phyloP scores from a whole-genome alignment of 2,329 filamentous ascomycete genomes.

The Rutstroemia sp. region DNA sequence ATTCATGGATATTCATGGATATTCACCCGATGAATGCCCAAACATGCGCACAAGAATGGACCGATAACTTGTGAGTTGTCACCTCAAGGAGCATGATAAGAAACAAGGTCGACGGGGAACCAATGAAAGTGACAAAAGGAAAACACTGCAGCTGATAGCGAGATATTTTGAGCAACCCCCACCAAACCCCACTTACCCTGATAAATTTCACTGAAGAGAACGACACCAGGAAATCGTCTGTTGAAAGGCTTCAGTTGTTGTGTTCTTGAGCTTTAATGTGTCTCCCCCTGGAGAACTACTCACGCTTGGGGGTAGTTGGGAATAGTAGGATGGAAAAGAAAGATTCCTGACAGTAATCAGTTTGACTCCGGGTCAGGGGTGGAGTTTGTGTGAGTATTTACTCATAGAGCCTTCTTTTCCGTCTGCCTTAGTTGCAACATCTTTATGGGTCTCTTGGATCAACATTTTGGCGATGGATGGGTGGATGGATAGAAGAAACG shows the following conservation, averaged over 20 bases:
- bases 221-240: conserved; percentile 73
- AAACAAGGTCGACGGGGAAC: not conserved
- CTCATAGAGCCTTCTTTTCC: conserved; percentile 48
- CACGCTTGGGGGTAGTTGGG: conserved; percentile 81
- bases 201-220: conserved; percentile 90
- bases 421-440: conserved; percentile 51
- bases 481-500: not conserved
- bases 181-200: conserved; percentile 54
- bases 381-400: conserved; percentile 23
- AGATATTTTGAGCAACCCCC: not conserved
- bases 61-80: not conserved
- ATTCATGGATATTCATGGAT: no score
- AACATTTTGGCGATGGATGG: conserved; percentile 39
- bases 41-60: not conserved
- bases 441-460: conserved; percentile 49
- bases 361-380: not conserved
- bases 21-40: no score
- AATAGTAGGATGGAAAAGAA: conserved; percentile 79
- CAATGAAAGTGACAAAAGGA: not conserved
- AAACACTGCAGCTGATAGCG: not conserved
- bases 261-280: conserved; percentile 5
- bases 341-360: conserved; percentile 56
- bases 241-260: not conserved
- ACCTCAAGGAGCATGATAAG: not conserved
- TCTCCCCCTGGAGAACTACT: conserved; percentile 20